Base-by-base conservation (phyloP, 2,329 filamentous ascomycete genomes). In the Colletotrichum filicis region DNA sequence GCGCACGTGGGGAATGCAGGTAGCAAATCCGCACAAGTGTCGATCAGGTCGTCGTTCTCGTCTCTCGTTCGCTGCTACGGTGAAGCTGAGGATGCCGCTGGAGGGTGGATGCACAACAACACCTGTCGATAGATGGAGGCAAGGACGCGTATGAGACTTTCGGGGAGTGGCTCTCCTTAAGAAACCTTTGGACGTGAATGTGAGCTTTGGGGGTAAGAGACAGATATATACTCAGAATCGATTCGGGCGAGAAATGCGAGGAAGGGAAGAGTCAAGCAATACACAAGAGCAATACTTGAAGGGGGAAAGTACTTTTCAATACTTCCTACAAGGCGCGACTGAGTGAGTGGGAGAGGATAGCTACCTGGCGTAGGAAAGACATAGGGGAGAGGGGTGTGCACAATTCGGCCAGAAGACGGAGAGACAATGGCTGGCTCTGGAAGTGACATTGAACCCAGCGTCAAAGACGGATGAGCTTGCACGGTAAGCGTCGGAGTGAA, bases 301-400 rank as follows among this genome's bases (percentile, higher is more conserved):
- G 60, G 66, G 70, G 60, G 32, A 53, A 73, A 71, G 71, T 71
- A 53, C 55, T 30, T 73, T 73, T 73, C 55, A 73, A 70, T 73
- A 30, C 61, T 65, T 73, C 66, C 70, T 52, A 55, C 65, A 61
- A 64, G 46, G 64, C 66, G 55, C 60, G 37, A 32, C 68, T 67
- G 9, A 49, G 19, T 69, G 7, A 49, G 19, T 22, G 42, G 19
- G 8, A 9, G 4, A n/a, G 19, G n/a, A 22, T n/a, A 11, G 37
- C 14, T 42, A 42, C 6, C 8, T 35, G 9, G 32, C 32, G 37
- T 16, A 6, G 6, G 37, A 42, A 19, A 42, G 65, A 30, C 58
- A 66, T 66, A 65, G 55, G 56, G 42, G 46, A 59, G 59, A 55
- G 61, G 58, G 61, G 60, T 57, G 59, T 42, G 30, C 16, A 28